Evolutionary conservation across 352 stramenopile genomes (phyloP), one percentile per base, ranked within the genome.

Genomic region (Globisporangium takayamanum): DNA sequence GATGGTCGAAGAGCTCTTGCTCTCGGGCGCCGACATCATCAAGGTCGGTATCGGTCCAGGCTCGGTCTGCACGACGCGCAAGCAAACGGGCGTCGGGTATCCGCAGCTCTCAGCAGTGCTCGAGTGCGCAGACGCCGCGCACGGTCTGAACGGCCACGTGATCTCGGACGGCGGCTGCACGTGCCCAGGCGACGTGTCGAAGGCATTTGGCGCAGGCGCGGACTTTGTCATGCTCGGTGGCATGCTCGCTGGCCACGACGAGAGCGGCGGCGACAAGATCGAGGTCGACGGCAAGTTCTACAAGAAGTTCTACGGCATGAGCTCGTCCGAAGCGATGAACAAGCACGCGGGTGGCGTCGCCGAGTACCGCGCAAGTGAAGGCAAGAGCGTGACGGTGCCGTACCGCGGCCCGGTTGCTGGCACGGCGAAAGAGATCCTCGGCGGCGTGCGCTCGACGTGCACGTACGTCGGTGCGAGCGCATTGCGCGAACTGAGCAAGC

Each of bases 301-400:
- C 63, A 97, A 97, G 74, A 78, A 86, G 56, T 97, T 97, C 64
- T 97, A 97, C 70, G 91, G 91, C 59, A 97, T 97, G 91, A 94
- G 78, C 68, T 96, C 84, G 30, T 84, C 84, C 1, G 87, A 91
- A 33, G 91, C 91, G 55, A 97, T 97, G 89, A 88, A 89, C 57
- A 97, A 97, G 69, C 90, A 97, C 66, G 74, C 70, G 36, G 91
- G 91, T 3, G 89, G 90, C 20, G 89, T 97, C 8, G 88, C 88
- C 1, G 88, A 97, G 60, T 97, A 97, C 72, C 88, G 91, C 33
- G 85, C 87, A 18, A 92, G 74, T 15, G 91, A 97, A 66, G 91
- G 91, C 55, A 97, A 97, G 73, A 92, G 82, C 55, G 89, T 97
- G 51, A 90, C 85, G 11, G 85, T 97, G 18, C 80, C 85, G 7